These are phyloP conservation scores for Metschnikowia orientalis DNA, from an alignment of 805 yeast species.

Conservation along the genomic window DNA sequence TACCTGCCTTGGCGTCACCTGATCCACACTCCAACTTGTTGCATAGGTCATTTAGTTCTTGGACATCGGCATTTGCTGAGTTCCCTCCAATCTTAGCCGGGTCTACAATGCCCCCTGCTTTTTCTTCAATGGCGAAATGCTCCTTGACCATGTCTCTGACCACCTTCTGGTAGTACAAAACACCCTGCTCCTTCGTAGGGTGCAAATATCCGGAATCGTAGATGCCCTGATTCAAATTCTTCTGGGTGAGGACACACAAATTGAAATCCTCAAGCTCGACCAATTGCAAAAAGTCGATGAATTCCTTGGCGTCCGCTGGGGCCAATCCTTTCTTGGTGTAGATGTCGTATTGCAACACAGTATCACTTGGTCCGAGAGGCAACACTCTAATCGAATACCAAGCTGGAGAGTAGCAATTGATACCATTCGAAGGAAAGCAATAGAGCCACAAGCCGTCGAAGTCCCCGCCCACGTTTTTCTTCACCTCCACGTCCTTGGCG, in stretches of 20 bases:
- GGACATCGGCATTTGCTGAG: conserved; percentile 37
- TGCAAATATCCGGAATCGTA: conserved; percentile 57
- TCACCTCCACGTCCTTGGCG: conserved; percentile 22
- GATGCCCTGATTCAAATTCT: conserved; percentile 57
- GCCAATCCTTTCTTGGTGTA: conserved; percentile 56
- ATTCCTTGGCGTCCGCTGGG: conserved; percentile 51
- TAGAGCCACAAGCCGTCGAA: conserved; percentile 63
- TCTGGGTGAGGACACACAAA: conserved; percentile 55
- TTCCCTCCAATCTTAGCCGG: conserved; percentile 47
- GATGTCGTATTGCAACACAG: conserved; percentile 57
- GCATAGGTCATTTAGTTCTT: conserved; percentile 49
- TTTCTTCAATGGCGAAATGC: conserved; percentile 45
- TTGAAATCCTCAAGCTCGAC: conserved; percentile 59
- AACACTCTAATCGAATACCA: conserved; percentile 61
- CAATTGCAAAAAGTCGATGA: conserved; percentile 58
- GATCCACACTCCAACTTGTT: conserved; percentile 44
- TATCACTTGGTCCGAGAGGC: conserved; percentile 50
- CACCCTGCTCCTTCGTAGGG: conserved; percentile 57
- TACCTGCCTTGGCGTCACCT: conserved; percentile 10
- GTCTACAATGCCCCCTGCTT: conserved; percentile 43
- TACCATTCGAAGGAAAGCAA: conserved; percentile 55
- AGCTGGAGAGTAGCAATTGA: conserved; percentile 64
- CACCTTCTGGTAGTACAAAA: conserved; percentile 50
- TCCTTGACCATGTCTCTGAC: conserved; percentile 56
- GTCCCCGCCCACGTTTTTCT: conserved; percentile 54